Percentiles rank a stretch among this genome's conserved stretches.
phyloP scores from a whole-genome alignment of 345 rosid species.

The Eucalyptus marginata region DNA sequence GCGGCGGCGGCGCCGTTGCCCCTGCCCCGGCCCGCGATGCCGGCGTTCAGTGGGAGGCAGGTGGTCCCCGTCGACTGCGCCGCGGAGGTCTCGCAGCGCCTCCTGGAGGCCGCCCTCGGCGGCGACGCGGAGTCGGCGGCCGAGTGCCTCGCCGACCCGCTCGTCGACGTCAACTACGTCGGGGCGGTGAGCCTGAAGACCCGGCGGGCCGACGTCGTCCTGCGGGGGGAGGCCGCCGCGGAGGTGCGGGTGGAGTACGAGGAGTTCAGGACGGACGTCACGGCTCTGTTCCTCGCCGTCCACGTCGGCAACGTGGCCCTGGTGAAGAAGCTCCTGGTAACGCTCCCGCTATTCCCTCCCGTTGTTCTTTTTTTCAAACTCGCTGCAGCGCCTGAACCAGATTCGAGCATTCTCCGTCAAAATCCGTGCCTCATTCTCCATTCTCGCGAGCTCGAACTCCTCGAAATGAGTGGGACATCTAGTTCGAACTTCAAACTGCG shows the following conservation, averaged over 20 bases:
- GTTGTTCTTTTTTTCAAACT: neutral
- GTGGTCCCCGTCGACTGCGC: conserved; percentile 89
- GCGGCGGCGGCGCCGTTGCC: neutral
- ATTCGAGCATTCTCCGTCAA: neutral
- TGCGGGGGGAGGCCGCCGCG: conserved; percentile 48
- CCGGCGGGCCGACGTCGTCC: conserved; percentile 56
- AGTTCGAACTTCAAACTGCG: neutral
- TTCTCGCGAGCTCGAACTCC: neutral
- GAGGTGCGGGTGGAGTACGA: conserved; percentile 58
- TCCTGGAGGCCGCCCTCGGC: conserved; percentile 58
- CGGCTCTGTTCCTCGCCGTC: conserved; percentile 84
- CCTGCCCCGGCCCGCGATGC: conserved; percentile 22
- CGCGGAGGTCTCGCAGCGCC: conserved; percentile 77
- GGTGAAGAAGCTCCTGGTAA: conserved; percentile 79
- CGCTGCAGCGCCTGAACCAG: neutral
- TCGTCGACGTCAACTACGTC: conserved; percentile 75
- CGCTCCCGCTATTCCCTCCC: neutral
- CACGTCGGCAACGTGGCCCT: conserved; percentile 68
- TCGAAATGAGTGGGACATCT: neutral
- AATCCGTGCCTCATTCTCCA: neutral
- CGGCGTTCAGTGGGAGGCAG: conserved; percentile 79
- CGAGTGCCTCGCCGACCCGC: conserved; percentile 59
- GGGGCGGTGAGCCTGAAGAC: conserved; percentile 72
- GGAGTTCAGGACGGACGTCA: conserved; percentile 89
- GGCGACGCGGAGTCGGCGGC: conserved; percentile 53